Percentiles rank a stretch among this genome's conserved stretches.
Conservation (phyloP, 345 rosid genomes). For the Pistacia integerrima region DNA sequence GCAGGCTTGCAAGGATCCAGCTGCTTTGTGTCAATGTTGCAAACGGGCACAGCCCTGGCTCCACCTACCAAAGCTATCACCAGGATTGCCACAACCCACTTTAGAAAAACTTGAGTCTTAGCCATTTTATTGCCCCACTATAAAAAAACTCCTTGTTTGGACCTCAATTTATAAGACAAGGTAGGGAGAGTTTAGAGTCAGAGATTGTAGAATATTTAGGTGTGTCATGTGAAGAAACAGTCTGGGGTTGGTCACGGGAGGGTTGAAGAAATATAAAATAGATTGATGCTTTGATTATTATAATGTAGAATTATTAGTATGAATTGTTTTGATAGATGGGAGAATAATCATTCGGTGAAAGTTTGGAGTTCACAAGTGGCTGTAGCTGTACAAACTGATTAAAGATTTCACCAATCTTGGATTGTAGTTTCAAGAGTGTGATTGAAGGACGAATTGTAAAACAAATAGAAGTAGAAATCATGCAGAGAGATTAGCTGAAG, state of each 20-base stretch:
- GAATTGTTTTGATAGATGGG: background rate
- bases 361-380: background rate
- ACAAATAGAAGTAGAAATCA: background rate
- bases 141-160: too few relatives aligned
- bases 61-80: too few relatives aligned
- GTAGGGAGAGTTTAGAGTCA: background rate
- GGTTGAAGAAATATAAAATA: background rate
- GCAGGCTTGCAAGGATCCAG: too few relatives aligned
- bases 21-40: too few relatives aligned
- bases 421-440: too few relatives aligned
- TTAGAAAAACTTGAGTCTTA: too few relatives aligned
- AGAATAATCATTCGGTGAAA: background rate
- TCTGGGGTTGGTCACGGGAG: conserved; percentile 22
- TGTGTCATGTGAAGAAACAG: conserved; percentile 27
- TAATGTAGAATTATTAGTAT: background rate
- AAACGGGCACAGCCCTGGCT: too few relatives aligned
- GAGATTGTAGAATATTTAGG: background rate
- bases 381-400: background rate
- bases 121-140: too few relatives aligned
- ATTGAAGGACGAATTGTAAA: background rate
- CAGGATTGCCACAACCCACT: too few relatives aligned
- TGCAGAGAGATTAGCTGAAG: background rate
- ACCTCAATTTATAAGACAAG: too few relatives aligned
- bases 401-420: too few relatives aligned
- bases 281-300: background rate